phyloP scores from a whole-genome alignment of 1,284 basidiomycete species.

The Puccinia brachypodii region DNA sequence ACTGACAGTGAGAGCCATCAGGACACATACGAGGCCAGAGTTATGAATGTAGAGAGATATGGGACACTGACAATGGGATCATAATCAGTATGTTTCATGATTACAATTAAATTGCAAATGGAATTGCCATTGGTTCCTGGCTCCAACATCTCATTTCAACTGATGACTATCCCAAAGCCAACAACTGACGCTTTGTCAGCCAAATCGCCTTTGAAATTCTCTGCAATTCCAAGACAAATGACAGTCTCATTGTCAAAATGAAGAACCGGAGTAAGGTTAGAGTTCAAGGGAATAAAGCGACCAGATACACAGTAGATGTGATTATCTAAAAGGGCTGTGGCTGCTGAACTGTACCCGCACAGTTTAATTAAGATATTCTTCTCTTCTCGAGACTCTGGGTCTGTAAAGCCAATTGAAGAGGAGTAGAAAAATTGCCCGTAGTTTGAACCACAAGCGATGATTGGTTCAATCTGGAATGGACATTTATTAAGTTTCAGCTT shows the following conservation, averaged over 20 bases:
- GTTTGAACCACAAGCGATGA: background rate
- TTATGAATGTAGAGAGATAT: background rate
- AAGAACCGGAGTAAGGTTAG: background rate
- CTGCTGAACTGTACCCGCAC: background rate
- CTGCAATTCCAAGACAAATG: background rate
- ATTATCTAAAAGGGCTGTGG: background rate
- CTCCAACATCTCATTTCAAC: background rate
- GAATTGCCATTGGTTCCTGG: background rate
- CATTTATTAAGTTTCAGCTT: background rate
- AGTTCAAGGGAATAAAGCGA: background rate
- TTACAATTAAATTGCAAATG: background rate
- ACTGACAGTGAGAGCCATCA: too few relatives aligned
- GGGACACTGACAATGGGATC: background rate
- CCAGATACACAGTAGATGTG: background rate
- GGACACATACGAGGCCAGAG: background rate
- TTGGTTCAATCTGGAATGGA: background rate
- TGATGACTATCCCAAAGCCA: background rate
- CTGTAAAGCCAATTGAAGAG: background rate
- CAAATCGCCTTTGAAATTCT: background rate
- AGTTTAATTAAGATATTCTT: background rate
- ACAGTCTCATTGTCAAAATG: background rate
- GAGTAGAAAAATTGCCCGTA: background rate
- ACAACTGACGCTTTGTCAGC: background rate
- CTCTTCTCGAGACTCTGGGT: background rate
- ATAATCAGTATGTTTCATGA: background rate